phyloP scores from a whole-genome alignment of 202 grass and related monocot genomes.

The Zizania palustris region DNA sequence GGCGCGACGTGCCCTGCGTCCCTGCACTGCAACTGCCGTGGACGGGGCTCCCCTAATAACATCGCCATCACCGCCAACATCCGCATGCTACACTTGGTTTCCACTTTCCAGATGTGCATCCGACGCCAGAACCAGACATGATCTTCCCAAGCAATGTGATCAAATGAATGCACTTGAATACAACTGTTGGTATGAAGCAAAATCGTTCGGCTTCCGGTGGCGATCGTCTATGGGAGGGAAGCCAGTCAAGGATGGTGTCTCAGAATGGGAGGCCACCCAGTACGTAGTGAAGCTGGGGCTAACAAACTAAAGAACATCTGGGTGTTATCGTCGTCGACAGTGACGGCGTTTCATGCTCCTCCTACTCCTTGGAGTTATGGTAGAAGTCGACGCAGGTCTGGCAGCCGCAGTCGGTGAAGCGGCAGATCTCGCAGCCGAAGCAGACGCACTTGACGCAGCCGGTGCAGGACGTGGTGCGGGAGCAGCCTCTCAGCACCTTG shows the following conservation, averaged over 20 bases:
- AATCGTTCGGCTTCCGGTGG: slow-evolving; percentile 16
- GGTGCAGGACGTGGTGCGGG: slow-evolving; percentile 65
- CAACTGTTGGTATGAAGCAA: slow-evolving; percentile 1
- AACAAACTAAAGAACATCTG: neutral
- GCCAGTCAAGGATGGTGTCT: slow-evolving; percentile 29
- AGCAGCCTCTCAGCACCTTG: slow-evolving; percentile 83
- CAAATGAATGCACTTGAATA: neutral
- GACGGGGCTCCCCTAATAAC: neutral
- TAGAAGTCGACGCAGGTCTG: slow-evolving; percentile 96
- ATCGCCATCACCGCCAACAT: neutral
- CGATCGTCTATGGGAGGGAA: slow-evolving; percentile 12
- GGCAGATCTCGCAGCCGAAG: slow-evolving; percentile 85
- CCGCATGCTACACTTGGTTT: neutral
- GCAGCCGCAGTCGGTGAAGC: slow-evolving; percentile 86
- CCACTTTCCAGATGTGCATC: too few relatives aligned
- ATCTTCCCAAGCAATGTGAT: neutral
- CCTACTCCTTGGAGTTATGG: slow-evolving; percentile 56
- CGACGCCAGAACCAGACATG: neutral
- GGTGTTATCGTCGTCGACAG: too few relatives aligned
- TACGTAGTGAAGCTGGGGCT: neutral
- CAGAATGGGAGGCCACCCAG: neutral
- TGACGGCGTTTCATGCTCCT: neutral
- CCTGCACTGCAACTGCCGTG: too few relatives aligned
- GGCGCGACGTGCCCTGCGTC: too few relatives aligned
- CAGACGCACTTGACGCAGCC: slow-evolving; percentile 96